These are phyloP conservation scores for Podaxis carcinomalis DNA, from an alignment of 768 basidiomycete species.

Conservation along the genomic window DNA sequence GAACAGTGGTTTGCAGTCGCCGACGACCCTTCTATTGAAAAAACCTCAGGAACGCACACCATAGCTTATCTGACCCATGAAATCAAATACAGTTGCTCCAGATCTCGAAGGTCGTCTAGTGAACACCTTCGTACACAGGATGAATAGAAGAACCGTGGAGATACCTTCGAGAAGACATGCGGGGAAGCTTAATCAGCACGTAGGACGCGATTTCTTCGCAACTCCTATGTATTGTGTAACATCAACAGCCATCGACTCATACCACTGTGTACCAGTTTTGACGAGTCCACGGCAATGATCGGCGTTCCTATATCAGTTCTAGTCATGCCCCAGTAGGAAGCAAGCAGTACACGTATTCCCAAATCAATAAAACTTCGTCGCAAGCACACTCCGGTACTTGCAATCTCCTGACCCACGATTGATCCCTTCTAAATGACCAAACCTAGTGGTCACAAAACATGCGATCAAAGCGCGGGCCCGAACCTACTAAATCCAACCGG, in stretches of 20 bases:
- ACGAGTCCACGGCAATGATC: not conserved
- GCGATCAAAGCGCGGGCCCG: constrained; percentile 8
- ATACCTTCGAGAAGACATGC: not conserved
- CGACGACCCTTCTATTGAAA: not conserved
- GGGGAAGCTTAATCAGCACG: not conserved
- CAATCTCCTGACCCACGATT: not conserved
- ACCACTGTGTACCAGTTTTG: not conserved
- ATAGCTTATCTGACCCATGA: not conserved
- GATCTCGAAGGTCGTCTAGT: not conserved
- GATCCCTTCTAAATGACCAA: not conserved
- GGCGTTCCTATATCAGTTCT: not conserved
- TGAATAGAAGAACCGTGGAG: not conserved
- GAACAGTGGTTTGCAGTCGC: not conserved
- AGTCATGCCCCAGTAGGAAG: not conserved
- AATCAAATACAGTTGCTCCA: not conserved
- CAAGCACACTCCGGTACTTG: not conserved
- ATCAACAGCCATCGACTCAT: not conserved
- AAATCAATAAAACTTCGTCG: not conserved
- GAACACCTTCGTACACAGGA: not conserved
- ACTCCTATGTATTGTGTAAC: not conserved
- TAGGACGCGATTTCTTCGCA: not conserved
- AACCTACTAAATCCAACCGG: not conserved
- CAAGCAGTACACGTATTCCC: not conserved
- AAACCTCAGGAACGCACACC: not conserved
- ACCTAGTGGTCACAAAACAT: not conserved